A percentile compares a stretch with the other conserved stretches of the same genome.
Conservation (phyloP, 768 basidiomycete species). For the Pisolithus marmoratus region DNA sequence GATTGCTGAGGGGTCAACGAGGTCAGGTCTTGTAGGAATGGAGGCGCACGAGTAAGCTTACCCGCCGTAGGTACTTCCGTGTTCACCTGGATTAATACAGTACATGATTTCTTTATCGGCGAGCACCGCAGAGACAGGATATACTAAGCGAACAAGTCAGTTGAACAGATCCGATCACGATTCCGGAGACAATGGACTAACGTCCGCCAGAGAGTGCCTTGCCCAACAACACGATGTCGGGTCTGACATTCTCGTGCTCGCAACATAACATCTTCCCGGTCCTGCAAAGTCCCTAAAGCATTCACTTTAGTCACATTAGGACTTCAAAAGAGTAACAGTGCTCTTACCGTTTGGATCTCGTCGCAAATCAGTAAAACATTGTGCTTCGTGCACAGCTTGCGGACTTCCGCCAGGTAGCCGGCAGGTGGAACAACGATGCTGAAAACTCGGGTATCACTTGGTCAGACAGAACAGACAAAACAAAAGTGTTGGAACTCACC, state of each 20-base stretch:
- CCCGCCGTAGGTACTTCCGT: slow-evolving; percentile 96
- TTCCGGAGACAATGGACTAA: slow-evolving; percentile 31
- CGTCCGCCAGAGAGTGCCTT: slow-evolving; percentile 96
- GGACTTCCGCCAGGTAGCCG: slow-evolving; percentile 77
- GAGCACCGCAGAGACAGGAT: slow-evolving; percentile 94
- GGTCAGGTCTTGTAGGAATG: neutral
- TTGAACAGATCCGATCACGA: slow-evolving; percentile 5
- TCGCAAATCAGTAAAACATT: slow-evolving; percentile 97
- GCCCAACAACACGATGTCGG: slow-evolving; percentile 89
- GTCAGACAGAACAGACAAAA: neutral
- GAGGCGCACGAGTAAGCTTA: slow-evolving; percentile 31
- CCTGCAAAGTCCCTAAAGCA: slow-evolving; percentile 70
- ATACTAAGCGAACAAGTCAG: slow-evolving; percentile 46
- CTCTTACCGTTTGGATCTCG: slow-evolving; percentile 87
- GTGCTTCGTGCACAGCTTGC: slow-evolving; percentile 83
- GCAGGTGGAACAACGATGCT: slow-evolving; percentile 89
- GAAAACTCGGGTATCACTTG: neutral
- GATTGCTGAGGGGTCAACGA: slow-evolving; percentile 54
- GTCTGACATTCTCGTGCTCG: slow-evolving; percentile 82
- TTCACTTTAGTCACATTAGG: slow-evolving; percentile 4
- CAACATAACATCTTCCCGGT: slow-evolving; percentile 93
- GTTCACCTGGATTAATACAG: slow-evolving; percentile 91
- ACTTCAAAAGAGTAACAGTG: neutral
- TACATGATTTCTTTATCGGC: slow-evolving; percentile 91
- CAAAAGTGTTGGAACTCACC: slow-evolving; percentile 45